Conservation (phyloP, 2,329 filamentous ascomycete species). For the Epichloe gansuensis region DNA sequence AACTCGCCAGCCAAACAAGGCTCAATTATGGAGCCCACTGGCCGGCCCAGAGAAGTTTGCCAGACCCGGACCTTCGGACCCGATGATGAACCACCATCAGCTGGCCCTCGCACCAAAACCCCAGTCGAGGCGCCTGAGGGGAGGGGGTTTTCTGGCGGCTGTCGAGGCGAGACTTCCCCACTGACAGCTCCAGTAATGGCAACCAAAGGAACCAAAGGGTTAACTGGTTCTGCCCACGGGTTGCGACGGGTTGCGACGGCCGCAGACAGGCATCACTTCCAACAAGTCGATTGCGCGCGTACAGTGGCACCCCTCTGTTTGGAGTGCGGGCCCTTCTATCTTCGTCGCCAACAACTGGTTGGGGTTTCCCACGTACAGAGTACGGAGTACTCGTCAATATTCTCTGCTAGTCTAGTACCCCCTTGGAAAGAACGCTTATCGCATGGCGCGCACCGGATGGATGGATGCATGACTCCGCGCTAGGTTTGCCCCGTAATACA, state of each 20-base stretch:
- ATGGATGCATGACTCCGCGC: background rate
- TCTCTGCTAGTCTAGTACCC: background rate
- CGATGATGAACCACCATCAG: background rate
- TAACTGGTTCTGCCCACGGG: background rate
- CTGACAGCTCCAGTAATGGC: background rate
- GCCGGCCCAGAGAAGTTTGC: background rate
- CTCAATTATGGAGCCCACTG: too few relatives aligned
- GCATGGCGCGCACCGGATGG: background rate
- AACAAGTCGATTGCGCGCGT: background rate
- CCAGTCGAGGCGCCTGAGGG: background rate
- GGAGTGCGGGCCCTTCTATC: too few relatives aligned
- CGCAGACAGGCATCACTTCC: slow-evolving; percentile 4
- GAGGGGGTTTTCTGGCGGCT: too few relatives aligned
- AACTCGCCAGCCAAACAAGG: background rate
- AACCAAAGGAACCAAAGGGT: background rate
- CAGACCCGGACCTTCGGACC: background rate
- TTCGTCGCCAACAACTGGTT: too few relatives aligned
- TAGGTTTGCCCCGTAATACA: background rate
- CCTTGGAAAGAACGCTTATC: background rate
- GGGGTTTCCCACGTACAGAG: too few relatives aligned
- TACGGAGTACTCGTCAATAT: too few relatives aligned
- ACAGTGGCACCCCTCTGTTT: too few relatives aligned
- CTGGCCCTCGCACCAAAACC: background rate
- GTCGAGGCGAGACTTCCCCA: background rate
- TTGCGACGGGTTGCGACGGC: slow-evolving; percentile 5